Conservation (phyloP, 257 asterid genomes). For the Jacaranda copaia region DNA sequence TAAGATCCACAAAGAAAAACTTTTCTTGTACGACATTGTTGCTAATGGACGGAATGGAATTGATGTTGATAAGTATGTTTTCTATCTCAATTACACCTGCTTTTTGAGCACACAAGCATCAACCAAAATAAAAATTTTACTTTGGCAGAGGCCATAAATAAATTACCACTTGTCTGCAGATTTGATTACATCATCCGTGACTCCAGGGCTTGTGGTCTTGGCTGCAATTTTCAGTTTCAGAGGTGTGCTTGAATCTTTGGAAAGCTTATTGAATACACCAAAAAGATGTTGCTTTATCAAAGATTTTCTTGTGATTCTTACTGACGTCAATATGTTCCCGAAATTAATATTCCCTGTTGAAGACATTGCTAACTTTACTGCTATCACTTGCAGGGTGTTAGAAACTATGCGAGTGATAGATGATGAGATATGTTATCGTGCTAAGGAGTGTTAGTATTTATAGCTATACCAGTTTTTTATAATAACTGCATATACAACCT, state of each 20-base stretch:
- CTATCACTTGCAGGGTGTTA: slow-evolving; percentile 66
- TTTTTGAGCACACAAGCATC: slow-evolving; percentile 26
- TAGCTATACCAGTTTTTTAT: neutral
- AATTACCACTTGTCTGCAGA: slow-evolving; percentile 49
- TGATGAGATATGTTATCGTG: slow-evolving; percentile 92
- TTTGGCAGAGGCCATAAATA: slow-evolving; percentile 22
- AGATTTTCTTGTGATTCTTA: slow-evolving; percentile 16
- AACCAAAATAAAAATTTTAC: neutral
- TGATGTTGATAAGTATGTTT: slow-evolving; percentile 87
- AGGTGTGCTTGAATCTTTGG: slow-evolving; percentile 51
- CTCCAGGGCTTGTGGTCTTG: slow-evolving; percentile 94
- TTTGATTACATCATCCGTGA: slow-evolving; percentile 93
- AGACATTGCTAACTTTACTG: slow-evolving; percentile 26
- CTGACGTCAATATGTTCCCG: slow-evolving; percentile 7
- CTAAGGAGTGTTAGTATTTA: slow-evolving; percentile 83
- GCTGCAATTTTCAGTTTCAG: slow-evolving; percentile 81
- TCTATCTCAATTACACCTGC: slow-evolving; percentile 34
- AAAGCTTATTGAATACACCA: slow-evolving; percentile 16
- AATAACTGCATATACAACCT: slow-evolving; percentile 19
- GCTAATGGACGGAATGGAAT: slow-evolving; percentile 96
- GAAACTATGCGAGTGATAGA: slow-evolving; percentile 88
- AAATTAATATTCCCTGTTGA: slow-evolving; percentile 2
- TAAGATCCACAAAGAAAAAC: slow-evolving; percentile 69
- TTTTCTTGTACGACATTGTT: slow-evolving; percentile 83
- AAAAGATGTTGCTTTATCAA: slow-evolving; percentile 12